phyloP scores from a whole-genome alignment of 2,329 filamentous ascomycete species.

The Byssothecium circinans region DNA sequence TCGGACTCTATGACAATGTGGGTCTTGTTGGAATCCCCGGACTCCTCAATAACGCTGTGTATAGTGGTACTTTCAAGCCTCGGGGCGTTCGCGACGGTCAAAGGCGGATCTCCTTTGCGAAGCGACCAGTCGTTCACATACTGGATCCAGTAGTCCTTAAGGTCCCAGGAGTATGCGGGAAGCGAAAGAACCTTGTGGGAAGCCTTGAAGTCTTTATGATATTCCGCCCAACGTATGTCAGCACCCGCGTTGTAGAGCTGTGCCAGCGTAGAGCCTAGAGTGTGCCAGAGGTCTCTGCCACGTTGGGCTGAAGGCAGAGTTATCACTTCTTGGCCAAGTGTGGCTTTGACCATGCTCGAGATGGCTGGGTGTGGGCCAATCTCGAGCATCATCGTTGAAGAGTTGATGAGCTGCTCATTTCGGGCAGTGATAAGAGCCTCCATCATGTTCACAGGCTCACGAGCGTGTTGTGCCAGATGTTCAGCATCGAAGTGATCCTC shows the following conservation, averaged over 20 bases:
- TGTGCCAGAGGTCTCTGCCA: conserved; percentile 21
- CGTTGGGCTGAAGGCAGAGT: conserved; percentile 7
- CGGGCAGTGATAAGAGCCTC: conserved; percentile 45
- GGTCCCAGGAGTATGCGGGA: conserved; percentile 43
- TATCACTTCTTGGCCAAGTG: conserved; percentile 18
- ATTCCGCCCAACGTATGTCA: conserved; percentile 63
- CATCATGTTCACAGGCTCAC: conserved; percentile 49
- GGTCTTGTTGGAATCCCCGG: conserved; percentile 4
- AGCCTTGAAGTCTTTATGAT: conserved; percentile 41
- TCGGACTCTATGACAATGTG: conserved; percentile 15
- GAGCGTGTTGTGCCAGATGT: conserved; percentile 25
- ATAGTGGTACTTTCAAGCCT: conserved; percentile 5
- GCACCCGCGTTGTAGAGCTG: conserved; percentile 54
- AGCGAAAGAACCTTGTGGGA: conserved; percentile 11
- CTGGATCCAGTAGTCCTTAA: conserved; percentile 44
- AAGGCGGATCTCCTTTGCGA: conserved; percentile 10
- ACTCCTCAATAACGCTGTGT: conserved; percentile 9
- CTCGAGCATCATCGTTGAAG: conserved; percentile 23
- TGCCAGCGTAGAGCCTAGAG: conserved; percentile 46
- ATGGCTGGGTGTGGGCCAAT: conserved; percentile 17
- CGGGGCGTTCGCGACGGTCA: conserved; percentile 12
- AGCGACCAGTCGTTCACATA: conserved; percentile 41
- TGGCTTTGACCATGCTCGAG: conserved; percentile 16
- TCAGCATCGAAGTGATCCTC: neutral
- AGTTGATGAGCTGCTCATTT: neutral